These are phyloP conservation scores for Lactifluus volemus DNA, from an alignment of 768 basidiomycete species.

Conservation along the genomic window DNA sequence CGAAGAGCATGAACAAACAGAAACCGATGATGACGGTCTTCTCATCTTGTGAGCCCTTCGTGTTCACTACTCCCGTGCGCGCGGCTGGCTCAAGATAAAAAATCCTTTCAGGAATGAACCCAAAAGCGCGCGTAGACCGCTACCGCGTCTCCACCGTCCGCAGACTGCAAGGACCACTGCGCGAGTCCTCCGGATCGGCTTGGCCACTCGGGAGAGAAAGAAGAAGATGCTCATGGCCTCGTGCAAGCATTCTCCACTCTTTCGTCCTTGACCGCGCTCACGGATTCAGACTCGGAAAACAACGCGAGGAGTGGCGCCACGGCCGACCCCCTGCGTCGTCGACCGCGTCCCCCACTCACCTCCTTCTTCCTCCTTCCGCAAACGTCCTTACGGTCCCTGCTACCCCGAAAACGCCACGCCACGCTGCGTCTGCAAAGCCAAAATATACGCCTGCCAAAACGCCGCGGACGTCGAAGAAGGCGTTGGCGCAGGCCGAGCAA, in stretches of 20 bases:
- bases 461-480: conserved; percentile 18
- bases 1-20: neutral
- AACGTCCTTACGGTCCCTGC: neutral
- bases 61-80: too few species aligned
- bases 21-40: neutral
- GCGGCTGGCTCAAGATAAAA: neutral
- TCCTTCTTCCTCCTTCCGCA: neutral
- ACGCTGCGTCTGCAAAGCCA: neutral
- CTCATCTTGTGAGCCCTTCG: conserved; percentile 1
- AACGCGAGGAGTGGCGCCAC: neutral
- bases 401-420: neutral
- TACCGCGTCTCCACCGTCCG: neutral
- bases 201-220: neutral
- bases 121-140: conserved; percentile 1
- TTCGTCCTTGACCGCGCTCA: conserved; percentile 9
- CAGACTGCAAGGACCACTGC: neutral
- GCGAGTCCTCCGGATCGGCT: neutral
- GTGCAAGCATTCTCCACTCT: conserved; percentile 12
- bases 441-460: conserved; percentile 9
- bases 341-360: neutral
- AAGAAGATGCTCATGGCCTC: neutral
- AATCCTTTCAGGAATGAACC: neutral
- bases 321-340: neutral
- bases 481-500: conserved; percentile 12
- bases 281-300: conserved; percentile 6